Evolutionary conservation across 164 flowering plant genomes (phyloP), one percentile per base, ranked within the genome.

Genomic region (Piper betle): DNA sequence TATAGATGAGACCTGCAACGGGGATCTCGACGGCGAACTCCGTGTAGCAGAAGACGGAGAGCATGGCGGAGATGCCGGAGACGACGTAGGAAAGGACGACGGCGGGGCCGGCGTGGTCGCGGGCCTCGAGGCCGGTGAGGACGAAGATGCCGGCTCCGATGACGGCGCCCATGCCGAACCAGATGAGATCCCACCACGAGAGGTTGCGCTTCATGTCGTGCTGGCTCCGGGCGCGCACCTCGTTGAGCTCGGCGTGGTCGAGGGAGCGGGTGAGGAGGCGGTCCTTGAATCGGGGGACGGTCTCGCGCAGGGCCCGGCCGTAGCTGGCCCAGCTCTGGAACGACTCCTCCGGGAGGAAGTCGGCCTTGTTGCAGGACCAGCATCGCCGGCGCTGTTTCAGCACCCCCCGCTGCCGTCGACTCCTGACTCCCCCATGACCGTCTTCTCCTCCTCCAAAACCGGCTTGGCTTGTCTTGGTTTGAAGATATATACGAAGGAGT

Each of bases 1-100:
- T 53, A 15, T 53, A 2, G 50, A 8, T 43, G 52, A 15, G 57
- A 76, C 84, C 86, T 52, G 84, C 88, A 6, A 80, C 85, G 0
- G 85, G 85, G 2, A 83, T 70, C 52, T 83, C 86, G 6, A 83
- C 84, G 12, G 88, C 84, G 60, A 81, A 83, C 60, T 83, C 88
- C 8, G 82, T 78, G 75, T 83, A 83, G 57, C 85, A 83, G 52
- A 83, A 71, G n/a, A 75, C 85, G 4, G 85, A 78, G 5, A 83
- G 79, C 75, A 81, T 53, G 40, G 88, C 84, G 0, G 88, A 77
- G 52, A 76, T 1, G 4, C 88, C 85, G n/a, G 85, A 76, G 37
- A 80, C 71, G 2, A 69, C 67, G 53, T 68, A 83, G 3, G 87
- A 83, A 37, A 83, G 56, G 15, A 81, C 74, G 4, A 83, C 81